Evolutionary conservation across 306 rosid species (phyloP).

Genomic region (Nissolia schottii): DNA sequence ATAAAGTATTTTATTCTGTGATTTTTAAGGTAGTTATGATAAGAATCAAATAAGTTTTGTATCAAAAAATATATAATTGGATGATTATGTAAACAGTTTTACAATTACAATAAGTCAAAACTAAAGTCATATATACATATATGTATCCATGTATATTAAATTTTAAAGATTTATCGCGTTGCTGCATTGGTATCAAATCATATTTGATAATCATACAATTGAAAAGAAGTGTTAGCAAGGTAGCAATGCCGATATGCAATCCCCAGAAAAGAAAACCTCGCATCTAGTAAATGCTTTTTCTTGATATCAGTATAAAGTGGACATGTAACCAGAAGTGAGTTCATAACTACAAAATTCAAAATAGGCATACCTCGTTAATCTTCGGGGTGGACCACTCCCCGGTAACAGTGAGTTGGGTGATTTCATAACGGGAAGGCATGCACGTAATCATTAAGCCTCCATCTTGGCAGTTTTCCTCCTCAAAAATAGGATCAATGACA

Average conservation of each 20-base stretch:
- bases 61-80: too few relatives aligned
- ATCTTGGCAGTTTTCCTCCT: constrained; percentile 94
- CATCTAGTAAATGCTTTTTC: background rate
- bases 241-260: background rate
- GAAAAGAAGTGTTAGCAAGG: background rate
- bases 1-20: too few relatives aligned
- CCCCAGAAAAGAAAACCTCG: background rate
- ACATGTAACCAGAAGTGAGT: too few relatives aligned
- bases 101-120: too few relatives aligned
- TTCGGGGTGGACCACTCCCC: constrained; percentile 90
- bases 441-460: constrained; percentile 83
- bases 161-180: too few relatives aligned
- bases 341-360: too few relatives aligned
- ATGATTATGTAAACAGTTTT: too few relatives aligned
- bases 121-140: too few relatives aligned
- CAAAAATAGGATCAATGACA: constrained; percentile 72
- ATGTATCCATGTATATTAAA: too few relatives aligned
- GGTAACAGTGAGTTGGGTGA: constrained; percentile 83
- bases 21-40: too few relatives aligned
- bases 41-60: too few relatives aligned
- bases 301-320: background rate
- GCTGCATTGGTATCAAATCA: too few relatives aligned
- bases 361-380: constrained; percentile 37
- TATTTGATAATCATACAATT: background rate
- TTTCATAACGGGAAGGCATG: constrained; percentile 92